Percentiles rank a stretch among this genome's conserved stretches.
phyloP scores from a whole-genome alignment of 129 eudicot genomes.

The Ambrosia artemisiifolia region DNA sequence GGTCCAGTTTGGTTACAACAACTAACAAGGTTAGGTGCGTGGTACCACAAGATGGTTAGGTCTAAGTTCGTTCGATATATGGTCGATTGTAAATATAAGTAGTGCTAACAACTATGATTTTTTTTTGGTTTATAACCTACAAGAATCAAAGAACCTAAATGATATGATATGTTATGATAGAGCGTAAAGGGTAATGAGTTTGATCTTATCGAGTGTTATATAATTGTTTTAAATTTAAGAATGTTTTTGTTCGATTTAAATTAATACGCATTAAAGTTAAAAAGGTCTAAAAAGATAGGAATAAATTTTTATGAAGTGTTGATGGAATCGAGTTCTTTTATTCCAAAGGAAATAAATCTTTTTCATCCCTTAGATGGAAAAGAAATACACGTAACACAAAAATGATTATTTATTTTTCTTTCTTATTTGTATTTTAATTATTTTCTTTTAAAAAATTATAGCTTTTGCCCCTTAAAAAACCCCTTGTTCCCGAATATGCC shows the following conservation, averaged over 20 bases:
- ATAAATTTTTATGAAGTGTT: background rate
- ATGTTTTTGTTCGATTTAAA: background rate
- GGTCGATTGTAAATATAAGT: background rate
- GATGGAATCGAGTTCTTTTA: conserved; percentile 8
- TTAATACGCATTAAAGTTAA: background rate
- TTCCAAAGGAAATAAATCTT: background rate
- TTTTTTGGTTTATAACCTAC: background rate
- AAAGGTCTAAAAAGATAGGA: background rate
- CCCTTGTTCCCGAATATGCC: too few relatives aligned
- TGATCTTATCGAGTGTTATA: background rate
- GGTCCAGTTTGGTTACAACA: conserved; percentile 22
- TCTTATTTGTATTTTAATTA: too few relatives aligned
- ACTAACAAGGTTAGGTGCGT: conserved; percentile 13
- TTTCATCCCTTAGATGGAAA: background rate
- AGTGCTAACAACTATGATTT: background rate
- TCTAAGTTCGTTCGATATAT: background rate
- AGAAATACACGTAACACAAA: background rate
- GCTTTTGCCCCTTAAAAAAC: too few relatives aligned
- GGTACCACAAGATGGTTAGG: background rate
- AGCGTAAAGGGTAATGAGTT: background rate
- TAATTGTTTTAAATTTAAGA: background rate
- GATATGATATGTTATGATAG: background rate
- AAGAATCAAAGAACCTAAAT: background rate
- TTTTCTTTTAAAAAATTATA: too few relatives aligned
- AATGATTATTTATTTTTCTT: too few relatives aligned